Evolutionary conservation across 1,284 basidiomycete genomes (phyloP).

Genomic region (Malassezia slooffiae): DNA sequence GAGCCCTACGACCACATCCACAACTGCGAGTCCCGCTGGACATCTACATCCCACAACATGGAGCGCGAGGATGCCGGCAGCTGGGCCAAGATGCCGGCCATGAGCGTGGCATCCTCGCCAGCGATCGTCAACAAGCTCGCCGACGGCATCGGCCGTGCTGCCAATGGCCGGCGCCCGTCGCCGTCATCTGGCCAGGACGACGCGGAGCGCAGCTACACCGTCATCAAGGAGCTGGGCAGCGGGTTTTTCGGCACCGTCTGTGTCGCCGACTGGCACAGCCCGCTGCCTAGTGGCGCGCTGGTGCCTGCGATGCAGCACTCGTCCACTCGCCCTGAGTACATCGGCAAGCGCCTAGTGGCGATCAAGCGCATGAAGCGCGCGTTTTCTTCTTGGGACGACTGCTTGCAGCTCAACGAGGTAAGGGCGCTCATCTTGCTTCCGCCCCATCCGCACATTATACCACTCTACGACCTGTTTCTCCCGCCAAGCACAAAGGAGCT

Average conservation of each 20-base stretch:
- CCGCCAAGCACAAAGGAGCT: slow-evolving; percentile 84
- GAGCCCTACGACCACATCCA: no score
- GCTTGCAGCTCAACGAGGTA: slow-evolving; percentile 85
- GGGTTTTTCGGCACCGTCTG: slow-evolving; percentile 74
- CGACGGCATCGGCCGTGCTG: no score
- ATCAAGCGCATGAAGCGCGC: slow-evolving; percentile 97
- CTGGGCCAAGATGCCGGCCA: no score
- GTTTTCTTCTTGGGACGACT: slow-evolving; percentile 96
- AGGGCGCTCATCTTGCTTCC: slow-evolving; percentile 51
- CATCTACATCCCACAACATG: no score
- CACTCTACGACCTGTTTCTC: slow-evolving; percentile 96
- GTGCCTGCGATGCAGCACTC: slow-evolving; percentile 48
- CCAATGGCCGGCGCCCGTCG: no score
- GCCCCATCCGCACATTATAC: slow-evolving; percentile 92
- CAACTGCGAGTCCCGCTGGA: no score
- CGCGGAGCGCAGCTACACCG: slow-evolving; percentile 34
- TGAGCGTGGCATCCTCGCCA: no score
- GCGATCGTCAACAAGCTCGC: no score
- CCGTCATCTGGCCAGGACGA: no score
- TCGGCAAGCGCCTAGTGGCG: slow-evolving; percentile 85
- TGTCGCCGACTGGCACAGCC: slow-evolving; percentile 98
- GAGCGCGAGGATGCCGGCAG: no score
- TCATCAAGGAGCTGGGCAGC: slow-evolving; percentile 41
- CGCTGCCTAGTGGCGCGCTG: slow-evolving; percentile 51
- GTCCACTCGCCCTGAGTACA: slow-evolving; percentile 77